A percentile compares a stretch with the other conserved stretches of the same genome.
Conservation (phyloP, 495 filamentous ascomycete genomes). For the Pseudoneurospora amorphoporcata region DNA sequence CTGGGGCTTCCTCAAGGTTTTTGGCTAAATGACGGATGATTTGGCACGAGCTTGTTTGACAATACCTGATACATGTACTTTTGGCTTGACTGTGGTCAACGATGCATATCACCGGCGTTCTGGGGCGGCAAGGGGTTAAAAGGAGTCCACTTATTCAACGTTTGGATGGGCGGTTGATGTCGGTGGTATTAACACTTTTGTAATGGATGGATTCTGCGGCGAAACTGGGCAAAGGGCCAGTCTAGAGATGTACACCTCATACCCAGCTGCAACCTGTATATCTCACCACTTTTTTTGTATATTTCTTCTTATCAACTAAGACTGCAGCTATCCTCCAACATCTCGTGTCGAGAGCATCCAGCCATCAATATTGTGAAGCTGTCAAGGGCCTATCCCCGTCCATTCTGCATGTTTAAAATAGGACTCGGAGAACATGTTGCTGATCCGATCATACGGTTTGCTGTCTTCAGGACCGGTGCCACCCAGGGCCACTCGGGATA, state of each 20-base stretch:
- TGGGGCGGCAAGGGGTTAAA: neutral
- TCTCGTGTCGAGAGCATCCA: neutral
- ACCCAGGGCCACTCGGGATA: neutral
- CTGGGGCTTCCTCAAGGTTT: conserved; percentile 87
- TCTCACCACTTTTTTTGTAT: neutral
- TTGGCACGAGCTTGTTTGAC: neutral
- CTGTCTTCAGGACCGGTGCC: neutral
- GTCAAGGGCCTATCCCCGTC: neutral
- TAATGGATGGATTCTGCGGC: neutral
- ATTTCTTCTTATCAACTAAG: neutral
- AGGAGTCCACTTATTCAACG: neutral
- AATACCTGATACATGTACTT: neutral
- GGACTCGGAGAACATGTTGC: neutral
- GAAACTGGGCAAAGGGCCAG: neutral
- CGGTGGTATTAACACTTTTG: neutral
- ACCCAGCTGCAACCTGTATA: neutral
- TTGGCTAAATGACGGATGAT: conserved; percentile 44
- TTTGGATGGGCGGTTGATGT: neutral
- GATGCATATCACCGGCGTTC: conserved; percentile 2
- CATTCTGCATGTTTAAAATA: neutral
- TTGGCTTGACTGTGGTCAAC: conserved; percentile 4
- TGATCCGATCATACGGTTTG: neutral
- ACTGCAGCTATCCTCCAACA: neutral
- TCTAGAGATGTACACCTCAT: neutral
- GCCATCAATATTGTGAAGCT: neutral